Evolutionary conservation across 208 protist genomes (phyloP).

Genomic region (Ichthyophonus hoferi): DNA sequence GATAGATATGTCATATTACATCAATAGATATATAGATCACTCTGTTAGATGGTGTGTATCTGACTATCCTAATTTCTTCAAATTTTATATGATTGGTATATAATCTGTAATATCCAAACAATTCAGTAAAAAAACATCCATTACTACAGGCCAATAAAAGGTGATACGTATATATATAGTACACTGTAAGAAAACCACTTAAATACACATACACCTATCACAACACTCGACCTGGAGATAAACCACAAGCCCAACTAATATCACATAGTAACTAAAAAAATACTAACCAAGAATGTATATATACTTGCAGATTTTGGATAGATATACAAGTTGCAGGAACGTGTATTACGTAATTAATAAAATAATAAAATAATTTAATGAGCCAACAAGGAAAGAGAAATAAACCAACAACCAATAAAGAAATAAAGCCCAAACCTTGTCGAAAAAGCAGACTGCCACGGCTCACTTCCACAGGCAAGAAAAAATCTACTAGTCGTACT

Average conservation of each 20-base stretch:
- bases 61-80: too few relatives aligned
- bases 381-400: background rate
- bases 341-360: background rate
- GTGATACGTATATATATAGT: background rate
- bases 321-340: background rate
- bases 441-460: background rate
- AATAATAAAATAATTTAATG: background rate
- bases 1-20: too few relatives aligned
- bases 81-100: background rate
- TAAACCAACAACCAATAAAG: background rate
- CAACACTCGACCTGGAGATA: background rate
- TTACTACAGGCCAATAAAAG: too few relatives aligned
- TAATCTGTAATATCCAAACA: background rate
- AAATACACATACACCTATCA: too few relatives aligned
- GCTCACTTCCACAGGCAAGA: constrained; percentile 9
- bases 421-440: background rate
- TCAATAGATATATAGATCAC: too few relatives aligned
- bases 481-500: background rate
- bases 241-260: background rate
- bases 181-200: background rate
- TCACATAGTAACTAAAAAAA: background rate
- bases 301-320: background rate
- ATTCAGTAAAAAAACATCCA: background rate
- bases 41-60: too few relatives aligned
- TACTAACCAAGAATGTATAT: background rate